Evolutionary conservation across 306 rosid species (phyloP), one percentile per base, ranked within the genome.

Genomic region (Alnus rubra): DNA sequence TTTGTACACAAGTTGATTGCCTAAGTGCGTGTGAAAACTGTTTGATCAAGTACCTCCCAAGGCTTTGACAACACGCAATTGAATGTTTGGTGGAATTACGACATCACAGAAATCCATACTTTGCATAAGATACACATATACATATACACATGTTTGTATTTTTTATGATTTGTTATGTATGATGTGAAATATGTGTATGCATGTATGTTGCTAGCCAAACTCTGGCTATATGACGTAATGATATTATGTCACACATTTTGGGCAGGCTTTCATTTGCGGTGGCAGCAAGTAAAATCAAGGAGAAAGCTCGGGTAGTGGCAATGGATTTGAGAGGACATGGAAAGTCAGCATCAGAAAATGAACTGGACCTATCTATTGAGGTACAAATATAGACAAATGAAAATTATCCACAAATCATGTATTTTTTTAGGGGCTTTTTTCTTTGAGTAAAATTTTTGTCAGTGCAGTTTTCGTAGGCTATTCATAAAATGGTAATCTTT

Each of bases 291-390:
- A 82, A 74, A 80, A 93, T 95, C 52, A 95, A 91, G 90, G 94
- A 91, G 87, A 93, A 86, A 64, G 94, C 93, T 83, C 91, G 88
- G 83, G 93, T 95, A 71, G 93, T 93, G 82, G 91, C 96, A 2
- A 86, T 95, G 97, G 98, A 95, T 92, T 78, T 91, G 84, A 89
- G 99, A 90, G 98, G 99, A 70, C 99, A 95, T 83, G 99, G 99
- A 79, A 91, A 90, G 85, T 88, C 97, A 67, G 63, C 63, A 64
- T 80, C 97, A 39, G 99, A 93, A 76, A 87, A 89, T 85, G 98
- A 95, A 28, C 72, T 90, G 3, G 94, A 95, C 82, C 87, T 95
- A 81, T 91, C 98, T 28, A 82, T 89, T 82, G 98, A 90, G 97
- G 98, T 95, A 84, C 35, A 45, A 54, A 69, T 73, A 53, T 76